Percentiles rank a stretch among this genome's conserved stretches.
Evolutionary conservation across 169 alveolate genomes (phyloP).

Genomic region (Eimeria zaria): DNA sequence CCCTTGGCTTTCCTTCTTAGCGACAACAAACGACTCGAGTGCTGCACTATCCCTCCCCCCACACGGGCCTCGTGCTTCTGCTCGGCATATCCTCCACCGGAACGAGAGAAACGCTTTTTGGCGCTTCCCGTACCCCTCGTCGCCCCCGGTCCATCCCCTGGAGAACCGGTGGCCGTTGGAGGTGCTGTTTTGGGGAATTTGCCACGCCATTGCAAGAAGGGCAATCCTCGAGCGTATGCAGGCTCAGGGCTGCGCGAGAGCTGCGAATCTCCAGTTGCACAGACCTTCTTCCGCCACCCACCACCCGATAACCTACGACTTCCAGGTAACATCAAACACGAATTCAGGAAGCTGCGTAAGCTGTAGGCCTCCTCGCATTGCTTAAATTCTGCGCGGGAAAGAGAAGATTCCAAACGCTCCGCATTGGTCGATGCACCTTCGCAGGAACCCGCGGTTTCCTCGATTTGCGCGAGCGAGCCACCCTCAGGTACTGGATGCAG

Average conservation of each 20-base stretch:
- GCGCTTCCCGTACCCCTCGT: conserved; percentile 10
- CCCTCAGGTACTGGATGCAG: background rate
- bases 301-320: conserved; percentile 63
- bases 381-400: conserved; percentile 51
- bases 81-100: background rate
- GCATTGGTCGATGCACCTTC: conserved; percentile 34
- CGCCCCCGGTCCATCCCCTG: conserved; percentile 22
- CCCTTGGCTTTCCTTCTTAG: conserved; percentile 31
- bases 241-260: conserved; percentile 25
- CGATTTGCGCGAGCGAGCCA: conserved; percentile 38
- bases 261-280: conserved; percentile 31
- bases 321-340: conserved; percentile 56
- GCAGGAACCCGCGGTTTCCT: conserved; percentile 44
- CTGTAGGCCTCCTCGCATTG: conserved; percentile 67
- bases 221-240: conserved; percentile 24
- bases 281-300: conserved; percentile 38
- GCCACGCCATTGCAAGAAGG: conserved; percentile 70
- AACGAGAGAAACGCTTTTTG: conserved; percentile 34
- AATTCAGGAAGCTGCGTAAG: conserved; percentile 47
- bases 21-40: conserved; percentile 71
- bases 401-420: conserved; percentile 58
- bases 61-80: conserved; percentile 34
- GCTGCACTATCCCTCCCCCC: conserved; percentile 33
- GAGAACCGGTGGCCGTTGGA: background rate
- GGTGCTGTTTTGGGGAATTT: conserved; percentile 23